These are phyloP conservation scores for Quercus agrifolia DNA, from an alignment of 306 rosid species.

Conservation along the genomic window DNA sequence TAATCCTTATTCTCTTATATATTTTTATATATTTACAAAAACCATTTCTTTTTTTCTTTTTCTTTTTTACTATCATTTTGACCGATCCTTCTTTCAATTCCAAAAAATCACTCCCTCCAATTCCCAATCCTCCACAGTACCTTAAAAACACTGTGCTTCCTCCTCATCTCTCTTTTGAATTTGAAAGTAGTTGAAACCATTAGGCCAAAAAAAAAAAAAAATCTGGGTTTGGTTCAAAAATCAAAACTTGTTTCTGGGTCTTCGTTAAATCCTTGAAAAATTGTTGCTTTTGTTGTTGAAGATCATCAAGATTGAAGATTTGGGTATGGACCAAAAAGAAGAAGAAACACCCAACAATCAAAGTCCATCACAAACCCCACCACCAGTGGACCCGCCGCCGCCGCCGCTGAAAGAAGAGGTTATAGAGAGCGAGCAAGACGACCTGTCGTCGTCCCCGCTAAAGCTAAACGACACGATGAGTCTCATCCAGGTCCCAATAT, in stretches of 20 bases:
- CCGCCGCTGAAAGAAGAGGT: slow-evolving; percentile 53
- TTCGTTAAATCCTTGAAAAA: neutral
- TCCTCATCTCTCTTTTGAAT: neutral
- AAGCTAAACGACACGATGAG: neutral
- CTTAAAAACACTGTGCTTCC: slow-evolving; percentile 11
- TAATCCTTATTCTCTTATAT: neutral
- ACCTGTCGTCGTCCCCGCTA: neutral
- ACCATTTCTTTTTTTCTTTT: no score
- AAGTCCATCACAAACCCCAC: slow-evolving; percentile 24
- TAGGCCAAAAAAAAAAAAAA: no score
- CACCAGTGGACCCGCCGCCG: neutral
- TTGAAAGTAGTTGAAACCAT: no score
- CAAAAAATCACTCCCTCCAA: slow-evolving; percentile 36
- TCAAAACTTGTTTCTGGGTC: no score
- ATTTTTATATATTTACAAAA: neutral
- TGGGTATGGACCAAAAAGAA: slow-evolving; percentile 12
- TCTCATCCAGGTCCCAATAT: slow-evolving; percentile 25
- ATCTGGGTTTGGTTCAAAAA: no score
- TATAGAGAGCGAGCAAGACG: slow-evolving; percentile 26
- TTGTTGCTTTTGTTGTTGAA: neutral
- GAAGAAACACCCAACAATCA: slow-evolving; percentile 10
- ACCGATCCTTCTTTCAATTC: slow-evolving; percentile 16
- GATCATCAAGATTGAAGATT: slow-evolving; percentile 26
- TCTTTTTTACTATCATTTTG: no score
- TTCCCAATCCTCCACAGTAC: slow-evolving; percentile 47